phyloP scores from a whole-genome alignment of 2,329 filamentous ascomycete species.

The Rutstroemia sp. region DNA sequence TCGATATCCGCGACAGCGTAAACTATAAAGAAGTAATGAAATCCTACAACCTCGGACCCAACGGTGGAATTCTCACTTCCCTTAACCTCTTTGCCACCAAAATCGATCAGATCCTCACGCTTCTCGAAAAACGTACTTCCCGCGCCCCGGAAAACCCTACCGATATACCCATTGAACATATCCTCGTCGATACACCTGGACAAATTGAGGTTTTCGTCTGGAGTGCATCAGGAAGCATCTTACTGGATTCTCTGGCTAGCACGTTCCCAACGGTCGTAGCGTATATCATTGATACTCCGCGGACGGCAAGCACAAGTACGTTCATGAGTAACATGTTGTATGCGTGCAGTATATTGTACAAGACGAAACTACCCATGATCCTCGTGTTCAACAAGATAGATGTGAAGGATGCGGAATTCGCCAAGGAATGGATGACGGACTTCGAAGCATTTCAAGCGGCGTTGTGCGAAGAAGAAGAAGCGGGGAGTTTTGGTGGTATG shows the following conservation, averaged over 20 bases:
- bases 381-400: constrained; percentile 99
- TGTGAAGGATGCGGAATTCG: constrained; percentile 82
- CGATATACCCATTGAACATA: constrained; percentile 64
- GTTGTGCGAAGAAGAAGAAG: constrained; percentile 70
- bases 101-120: constrained; percentile 84
- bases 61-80: constrained; percentile 92
- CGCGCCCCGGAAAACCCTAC: constrained; percentile 54
- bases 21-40: constrained; percentile 99
- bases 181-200: constrained; percentile 90
- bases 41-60: constrained; percentile 95
- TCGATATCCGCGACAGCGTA: constrained; percentile 96
- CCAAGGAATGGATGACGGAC: constrained; percentile 99
- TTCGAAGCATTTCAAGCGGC: constrained; percentile 93
- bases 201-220: constrained; percentile 99
- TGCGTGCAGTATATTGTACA: constrained; percentile 96
- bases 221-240: constrained; percentile 90
- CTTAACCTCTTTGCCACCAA: constrained; percentile 97
- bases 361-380: constrained; percentile 97
- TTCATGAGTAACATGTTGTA: constrained; percentile 99
- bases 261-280: constrained; percentile 96
- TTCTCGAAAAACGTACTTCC: constrained; percentile 81
- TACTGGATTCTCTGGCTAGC: constrained; percentile 86
- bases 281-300: constrained; percentile 94
- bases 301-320: constrained; percentile 85
- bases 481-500: constrained; percentile 65